phyloP scores from a whole-genome alignment of 306 rosid genomes.

The Comarum palustre region DNA sequence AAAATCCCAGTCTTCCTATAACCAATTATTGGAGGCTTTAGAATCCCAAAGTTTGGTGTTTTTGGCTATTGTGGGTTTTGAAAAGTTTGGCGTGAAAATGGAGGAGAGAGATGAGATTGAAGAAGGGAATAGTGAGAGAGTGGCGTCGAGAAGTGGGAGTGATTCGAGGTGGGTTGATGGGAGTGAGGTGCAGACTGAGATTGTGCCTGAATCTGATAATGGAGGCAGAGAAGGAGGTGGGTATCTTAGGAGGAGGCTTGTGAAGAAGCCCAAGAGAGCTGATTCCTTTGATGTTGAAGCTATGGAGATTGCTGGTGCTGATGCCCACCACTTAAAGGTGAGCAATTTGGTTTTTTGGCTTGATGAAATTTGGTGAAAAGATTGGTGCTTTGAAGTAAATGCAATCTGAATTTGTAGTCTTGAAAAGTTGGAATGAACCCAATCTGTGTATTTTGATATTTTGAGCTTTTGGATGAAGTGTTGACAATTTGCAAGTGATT shows the following conservation, averaged over 20 bases:
- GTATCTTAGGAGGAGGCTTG: constrained; percentile 68
- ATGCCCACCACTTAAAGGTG: constrained; percentile 52
- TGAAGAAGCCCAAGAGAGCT: constrained; percentile 73
- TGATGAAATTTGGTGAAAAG: neutral
- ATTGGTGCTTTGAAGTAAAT: neutral
- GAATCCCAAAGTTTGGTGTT: neutral
- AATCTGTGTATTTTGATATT: neutral
- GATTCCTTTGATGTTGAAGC: constrained; percentile 94
- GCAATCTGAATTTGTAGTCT: neutral
- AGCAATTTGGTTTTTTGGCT: neutral
- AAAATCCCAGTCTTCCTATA: neutral
- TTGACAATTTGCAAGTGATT: neutral
- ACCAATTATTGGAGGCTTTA: neutral
- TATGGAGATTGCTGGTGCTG: constrained; percentile 69
- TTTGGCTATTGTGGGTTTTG: constrained; percentile 27
- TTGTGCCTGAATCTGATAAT: constrained; percentile 32
- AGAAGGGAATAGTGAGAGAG: constrained; percentile 62
- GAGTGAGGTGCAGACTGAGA: constrained; percentile 69
- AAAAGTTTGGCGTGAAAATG: constrained; percentile 33
- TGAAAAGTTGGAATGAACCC: neutral
- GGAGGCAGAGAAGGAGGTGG: constrained; percentile 52
- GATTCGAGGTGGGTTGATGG: constrained; percentile 90
- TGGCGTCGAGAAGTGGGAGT: constrained; percentile 36
- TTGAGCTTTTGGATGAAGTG: neutral
- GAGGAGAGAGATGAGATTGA: constrained; percentile 54